These are phyloP conservation scores for Russula griseocarnosa DNA, from an alignment of 768 basidiomycete genomes.

Conservation along the genomic window DNA sequence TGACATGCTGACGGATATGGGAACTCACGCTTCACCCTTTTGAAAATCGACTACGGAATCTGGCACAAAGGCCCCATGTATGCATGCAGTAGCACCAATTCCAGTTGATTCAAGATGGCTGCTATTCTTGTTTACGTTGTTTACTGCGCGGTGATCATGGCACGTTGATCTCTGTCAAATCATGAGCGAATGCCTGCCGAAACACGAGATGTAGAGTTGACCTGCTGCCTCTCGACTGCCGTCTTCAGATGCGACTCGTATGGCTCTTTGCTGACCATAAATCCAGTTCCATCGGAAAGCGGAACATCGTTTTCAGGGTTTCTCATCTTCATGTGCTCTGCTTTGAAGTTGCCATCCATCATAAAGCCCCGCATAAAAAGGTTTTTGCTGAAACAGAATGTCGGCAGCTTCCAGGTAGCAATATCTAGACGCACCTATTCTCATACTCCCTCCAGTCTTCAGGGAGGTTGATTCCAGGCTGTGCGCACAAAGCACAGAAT, in stretches of 20 bases:
- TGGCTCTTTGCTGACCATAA: not conserved
- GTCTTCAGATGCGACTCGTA: conserved; percentile 1
- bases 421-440: no score
- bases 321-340: not conserved
- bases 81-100: no score
- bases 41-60: not conserved
- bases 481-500: no score
- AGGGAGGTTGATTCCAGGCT: no score
- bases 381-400: no score
- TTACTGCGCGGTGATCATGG: conserved; percentile 3
- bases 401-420: no score
- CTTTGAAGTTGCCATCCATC: no score
- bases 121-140: no score
- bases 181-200: not conserved
- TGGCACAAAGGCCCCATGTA: no score
- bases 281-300: conserved; percentile 2
- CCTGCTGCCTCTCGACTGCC: conserved; percentile 1
- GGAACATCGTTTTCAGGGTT: not conserved
- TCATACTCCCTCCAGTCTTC: no score
- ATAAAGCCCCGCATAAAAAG: no score
- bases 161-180: not conserved
- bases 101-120: no score
- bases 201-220: not conserved
- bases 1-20: not conserved
- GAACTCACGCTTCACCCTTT: not conserved